Base-by-base conservation (phyloP, 768 basidiomycete species). In the Zangia roseola region DNA sequence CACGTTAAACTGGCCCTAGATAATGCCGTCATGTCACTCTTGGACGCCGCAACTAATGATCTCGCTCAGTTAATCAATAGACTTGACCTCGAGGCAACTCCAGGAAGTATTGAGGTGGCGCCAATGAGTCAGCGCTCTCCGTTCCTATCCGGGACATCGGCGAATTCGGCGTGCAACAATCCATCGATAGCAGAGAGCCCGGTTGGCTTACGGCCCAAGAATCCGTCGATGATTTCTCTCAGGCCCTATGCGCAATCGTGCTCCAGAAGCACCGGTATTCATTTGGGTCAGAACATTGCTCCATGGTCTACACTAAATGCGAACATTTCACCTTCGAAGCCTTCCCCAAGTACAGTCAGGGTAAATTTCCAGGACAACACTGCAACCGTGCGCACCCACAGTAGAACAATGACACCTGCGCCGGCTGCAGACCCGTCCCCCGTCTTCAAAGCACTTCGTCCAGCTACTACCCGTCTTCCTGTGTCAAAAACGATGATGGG, bases 71-170 rank as follows among this genome's bases (percentile, higher is more conserved):
- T 92, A 4, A 88, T 92, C 63, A 87, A 84, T 53, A 78, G 79
- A n/a, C 74, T 92, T n/a, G 86, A 91, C 55, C 72, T 92, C 4
- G 82, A 89, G 60, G 86, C 87, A 5, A 91, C 90, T 0, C 89
- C 88, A 0, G 72, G 74, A 3, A 80, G 76, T 2, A 73, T 77
- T 1, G 76, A 80, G 28, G 50, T 69, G 43, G 74, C 78, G 2
- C 78, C 81, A 3, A 66, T 75, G 20, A 66, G 62, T 40, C 50
- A 56, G 19, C 49, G 57, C 25, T 60, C 61, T 13, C 53, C 54
- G 20, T 60, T 57, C 59, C 52, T 45, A 17, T 43, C 23, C 19
- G 57, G 46, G 12, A 47, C 55, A 23, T 33, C 50, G 3, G 47
- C 56, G 3, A 62, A 69, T 68, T 38, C 71, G 70, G 35, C 70